These are phyloP conservation scores for Aspergillus proliferans DNA, from an alignment of 2,329 filamentous ascomycete species.

Conservation along the genomic window DNA sequence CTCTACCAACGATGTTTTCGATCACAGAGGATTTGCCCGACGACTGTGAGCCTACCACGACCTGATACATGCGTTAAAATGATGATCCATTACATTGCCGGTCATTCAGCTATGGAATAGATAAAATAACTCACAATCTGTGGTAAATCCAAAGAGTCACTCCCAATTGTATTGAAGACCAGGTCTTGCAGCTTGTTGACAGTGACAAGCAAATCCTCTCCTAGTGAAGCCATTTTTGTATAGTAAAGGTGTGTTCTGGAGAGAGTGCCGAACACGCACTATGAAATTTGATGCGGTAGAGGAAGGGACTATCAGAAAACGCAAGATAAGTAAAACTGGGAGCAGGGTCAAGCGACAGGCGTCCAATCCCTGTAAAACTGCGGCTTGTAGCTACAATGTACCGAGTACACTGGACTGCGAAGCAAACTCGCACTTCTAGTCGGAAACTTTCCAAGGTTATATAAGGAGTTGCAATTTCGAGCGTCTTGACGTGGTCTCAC, in stretches of 20 bases:
- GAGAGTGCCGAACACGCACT: background rate
- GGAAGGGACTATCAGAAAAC: background rate
- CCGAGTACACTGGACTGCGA: background rate
- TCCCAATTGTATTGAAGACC: slow-evolving; percentile 99
- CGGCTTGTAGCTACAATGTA: background rate
- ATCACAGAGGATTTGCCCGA: slow-evolving; percentile 97
- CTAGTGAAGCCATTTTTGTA: slow-evolving; percentile 76
- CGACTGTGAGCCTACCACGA: slow-evolving; percentile 96
- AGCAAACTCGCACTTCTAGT: background rate
- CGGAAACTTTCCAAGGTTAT: background rate
- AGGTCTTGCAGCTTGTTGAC: slow-evolving; percentile 98
- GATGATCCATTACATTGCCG: slow-evolving; percentile 1
- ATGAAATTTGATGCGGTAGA: background rate
- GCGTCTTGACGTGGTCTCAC: background rate
- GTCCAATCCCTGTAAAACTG: background rate
- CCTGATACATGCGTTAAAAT: slow-evolving; percentile 49
- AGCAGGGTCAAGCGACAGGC: background rate
- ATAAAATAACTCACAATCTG: slow-evolving; percentile 70
- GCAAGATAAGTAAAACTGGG: background rate
- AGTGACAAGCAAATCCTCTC: slow-evolving; percentile 87
- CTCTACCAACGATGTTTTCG: slow-evolving; percentile 96
- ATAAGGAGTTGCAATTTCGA: background rate
- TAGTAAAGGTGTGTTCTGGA: background rate
- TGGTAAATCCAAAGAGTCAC: slow-evolving; percentile 92
- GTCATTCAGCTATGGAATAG: too few relatives aligned